phyloP scores from a whole-genome alignment of 129 eudicot genomes.

The Flaveria robusta region DNA sequence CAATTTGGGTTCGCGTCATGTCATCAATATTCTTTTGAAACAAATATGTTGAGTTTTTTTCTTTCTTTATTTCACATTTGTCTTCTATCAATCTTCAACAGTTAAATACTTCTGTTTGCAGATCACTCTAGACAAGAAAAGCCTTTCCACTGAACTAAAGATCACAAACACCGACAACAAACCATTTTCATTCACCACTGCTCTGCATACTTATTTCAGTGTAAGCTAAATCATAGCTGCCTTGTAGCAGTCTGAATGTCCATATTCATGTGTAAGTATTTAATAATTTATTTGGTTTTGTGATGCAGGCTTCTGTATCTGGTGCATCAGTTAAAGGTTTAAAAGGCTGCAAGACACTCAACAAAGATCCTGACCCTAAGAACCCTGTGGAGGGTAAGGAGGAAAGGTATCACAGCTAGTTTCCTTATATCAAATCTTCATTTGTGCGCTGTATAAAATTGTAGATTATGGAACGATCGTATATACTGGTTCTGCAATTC shows the following conservation, averaged over 20 bases:
- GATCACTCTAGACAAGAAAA: slow-evolving; percentile 67
- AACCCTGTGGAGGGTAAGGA: slow-evolving; percentile 81
- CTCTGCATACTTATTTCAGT: slow-evolving; percentile 92
- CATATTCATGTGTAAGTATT: neutral
- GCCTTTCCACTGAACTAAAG: slow-evolving; percentile 84
- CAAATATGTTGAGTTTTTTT: neutral
- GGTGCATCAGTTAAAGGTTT: slow-evolving; percentile 83
- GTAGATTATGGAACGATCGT: neutral
- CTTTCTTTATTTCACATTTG: neutral
- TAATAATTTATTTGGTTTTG: slow-evolving; percentile 17
- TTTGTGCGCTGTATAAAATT: neutral
- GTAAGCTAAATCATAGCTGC: slow-evolving; percentile 41
- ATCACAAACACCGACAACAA: slow-evolving; percentile 74
- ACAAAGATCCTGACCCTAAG: slow-evolving; percentile 92
- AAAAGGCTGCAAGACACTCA: slow-evolving; percentile 88
- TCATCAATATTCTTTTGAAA: neutral
- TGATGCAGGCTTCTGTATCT: slow-evolving; percentile 72
- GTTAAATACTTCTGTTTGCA: slow-evolving; percentile 44
- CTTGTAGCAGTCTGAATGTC: neutral
- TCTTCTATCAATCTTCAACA: neutral
- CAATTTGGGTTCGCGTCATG: neutral
- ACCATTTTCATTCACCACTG: slow-evolving; percentile 79
- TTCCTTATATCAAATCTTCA: neutral
- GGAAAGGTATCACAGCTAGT: slow-evolving; percentile 59
- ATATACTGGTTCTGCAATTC: neutral